Base-by-base conservation (phyloP, 805 yeast genomes). In the Schizosaccharomyces pombe region DNA sequence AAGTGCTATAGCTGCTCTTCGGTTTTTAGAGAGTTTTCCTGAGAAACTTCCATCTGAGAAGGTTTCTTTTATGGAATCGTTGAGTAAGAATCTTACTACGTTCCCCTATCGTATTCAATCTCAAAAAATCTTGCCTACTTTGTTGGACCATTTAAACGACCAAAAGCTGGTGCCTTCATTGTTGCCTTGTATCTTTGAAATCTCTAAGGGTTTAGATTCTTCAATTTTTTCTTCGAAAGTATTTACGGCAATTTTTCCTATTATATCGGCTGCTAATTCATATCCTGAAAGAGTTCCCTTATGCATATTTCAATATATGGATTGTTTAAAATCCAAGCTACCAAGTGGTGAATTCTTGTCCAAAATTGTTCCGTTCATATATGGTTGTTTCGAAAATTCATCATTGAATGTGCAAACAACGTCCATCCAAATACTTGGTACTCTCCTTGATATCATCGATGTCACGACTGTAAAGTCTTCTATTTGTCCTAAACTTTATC, bases 1-100 rank as follows among this genome's bases (percentile, higher is more conserved):
- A 58, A 84, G 89, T 54, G 68, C 86, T 53, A 77, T 89, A 54
- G 80, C 82, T 61, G 80, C 93, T 2, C 72, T 89, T 70, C 77
- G 80, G 64, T 80, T 82, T 60, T 65, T 89, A 49, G 96, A 89
- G 62, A 91, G 83, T 56, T 79, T 84, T 57, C 77, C 86, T 8
- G 82, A 94, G 0, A 80, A 82, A 60, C 68, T 79, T 1, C 68
- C 71, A 5, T 73, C 72, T 16, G 96, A 89, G 56, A 81, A 80
- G 60, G 64, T 75, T 26, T 69, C 77, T 0, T 85, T 85, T 62
- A 70, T 87, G 58, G 74, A 74, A 55, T 85, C 85, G 1, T 69
- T 89, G 54, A 65, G 75, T 24, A 67, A 67, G 3, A 67, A 77
- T 22, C 62, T 79, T 28, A 70, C 72, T 5, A 72, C 76, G 59